Evolutionary conservation across 768 basidiomycete species (phyloP).

Genomic region (Pleurotus platypus): DNA sequence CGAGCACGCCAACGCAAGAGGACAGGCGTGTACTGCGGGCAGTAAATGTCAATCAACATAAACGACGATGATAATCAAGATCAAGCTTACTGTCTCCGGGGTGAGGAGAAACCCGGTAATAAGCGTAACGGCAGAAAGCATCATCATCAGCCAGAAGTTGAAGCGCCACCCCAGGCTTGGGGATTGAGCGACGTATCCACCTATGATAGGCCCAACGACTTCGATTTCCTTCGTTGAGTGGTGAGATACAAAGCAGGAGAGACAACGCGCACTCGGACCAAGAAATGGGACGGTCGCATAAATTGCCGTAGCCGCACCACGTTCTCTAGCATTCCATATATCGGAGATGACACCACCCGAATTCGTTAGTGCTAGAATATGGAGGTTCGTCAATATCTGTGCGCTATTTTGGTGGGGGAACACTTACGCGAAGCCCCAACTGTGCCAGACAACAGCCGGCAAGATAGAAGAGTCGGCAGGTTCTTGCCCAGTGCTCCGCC

Average conservation of each 20-base stretch:
- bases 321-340: conserved; percentile 56
- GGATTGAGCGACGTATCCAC: conserved; percentile 55
- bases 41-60: background rate
- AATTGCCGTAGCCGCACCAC: conserved; percentile 55
- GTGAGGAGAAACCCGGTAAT: conserved; percentile 42
- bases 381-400: conserved; percentile 6
- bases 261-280: conserved; percentile 38
- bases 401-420: conserved; percentile 7
- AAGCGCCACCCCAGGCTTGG: conserved; percentile 53
- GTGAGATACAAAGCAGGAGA: background rate
- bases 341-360: conserved; percentile 56
- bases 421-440: conserved; percentile 53
- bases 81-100: conserved; percentile 50
- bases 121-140: conserved; percentile 43
- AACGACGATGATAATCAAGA: background rate
- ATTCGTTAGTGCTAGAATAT: conserved; percentile 47
- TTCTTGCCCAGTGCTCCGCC: conserved; percentile 50
- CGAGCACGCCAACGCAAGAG: conserved; percentile 51
- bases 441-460: conserved; percentile 53
- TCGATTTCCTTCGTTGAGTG: background rate
- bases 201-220: conserved; percentile 68
- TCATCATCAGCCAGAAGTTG: conserved; percentile 65
- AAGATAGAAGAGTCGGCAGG: conserved; percentile 42
- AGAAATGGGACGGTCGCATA: conserved; percentile 59
- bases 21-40: conserved; percentile 52